Conservation (phyloP, 2,329 filamentous ascomycete genomes). For the Stemphylium vesicarium region DNA sequence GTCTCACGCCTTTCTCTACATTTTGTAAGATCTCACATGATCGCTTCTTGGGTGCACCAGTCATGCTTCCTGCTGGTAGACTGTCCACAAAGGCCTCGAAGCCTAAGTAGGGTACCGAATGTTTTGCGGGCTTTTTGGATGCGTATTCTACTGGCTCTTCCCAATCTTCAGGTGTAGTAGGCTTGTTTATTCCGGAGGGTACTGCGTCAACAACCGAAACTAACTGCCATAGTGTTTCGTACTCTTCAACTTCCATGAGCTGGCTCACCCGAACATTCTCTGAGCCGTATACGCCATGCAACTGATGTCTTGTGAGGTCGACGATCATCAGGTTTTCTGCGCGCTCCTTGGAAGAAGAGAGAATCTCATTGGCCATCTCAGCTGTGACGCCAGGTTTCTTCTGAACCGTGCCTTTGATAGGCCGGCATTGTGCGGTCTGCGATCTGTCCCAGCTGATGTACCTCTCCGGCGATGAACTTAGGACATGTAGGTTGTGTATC, state of each 20-base stretch:
- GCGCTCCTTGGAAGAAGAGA: constrained; percentile 84
- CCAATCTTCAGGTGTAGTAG: constrained; percentile 40
- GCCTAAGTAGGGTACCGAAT: constrained; percentile 56
- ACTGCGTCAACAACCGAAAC: constrained; percentile 82
- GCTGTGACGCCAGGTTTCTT: constrained; percentile 73
- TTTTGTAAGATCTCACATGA: constrained; percentile 80
- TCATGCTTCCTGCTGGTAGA: constrained; percentile 93
- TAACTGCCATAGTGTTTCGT: constrained; percentile 89
- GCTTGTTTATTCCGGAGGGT: constrained; percentile 31
- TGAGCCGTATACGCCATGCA: constrained; percentile 82
- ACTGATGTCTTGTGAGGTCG: constrained; percentile 91
- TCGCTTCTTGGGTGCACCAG: constrained; percentile 91
- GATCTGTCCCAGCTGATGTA: constrained; percentile 73
- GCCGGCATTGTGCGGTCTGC: constrained; percentile 77
- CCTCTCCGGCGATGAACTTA: constrained; percentile 86
- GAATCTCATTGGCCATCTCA: constrained; percentile 72
- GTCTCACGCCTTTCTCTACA: constrained; percentile 68
- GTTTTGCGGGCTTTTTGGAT: constrained; percentile 10
- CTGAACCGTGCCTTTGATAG: constrained; percentile 96
- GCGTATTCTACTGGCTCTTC: constrained; percentile 36
- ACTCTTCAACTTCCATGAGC: constrained; percentile 87
- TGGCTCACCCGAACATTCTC: constrained; percentile 76
- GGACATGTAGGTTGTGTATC: constrained; percentile 67
- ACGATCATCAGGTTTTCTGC: constrained; percentile 99
- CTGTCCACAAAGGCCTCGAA: constrained; percentile 78